Evolutionary conservation across 1,284 basidiomycete species (phyloP).

Genomic region (Ceratobasidium sp.): DNA sequence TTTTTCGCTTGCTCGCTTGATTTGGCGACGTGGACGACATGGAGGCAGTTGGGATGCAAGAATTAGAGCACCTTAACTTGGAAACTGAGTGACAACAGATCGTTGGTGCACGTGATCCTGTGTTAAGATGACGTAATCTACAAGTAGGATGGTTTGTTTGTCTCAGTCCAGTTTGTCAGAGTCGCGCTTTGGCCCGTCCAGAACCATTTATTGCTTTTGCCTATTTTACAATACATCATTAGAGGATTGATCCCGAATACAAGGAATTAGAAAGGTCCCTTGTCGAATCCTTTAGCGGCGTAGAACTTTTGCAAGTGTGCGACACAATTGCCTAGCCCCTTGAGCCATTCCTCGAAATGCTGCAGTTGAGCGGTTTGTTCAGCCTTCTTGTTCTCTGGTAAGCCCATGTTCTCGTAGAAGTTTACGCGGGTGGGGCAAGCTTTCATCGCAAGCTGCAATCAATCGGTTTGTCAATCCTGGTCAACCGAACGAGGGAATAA

Average conservation of each 20-base stretch:
- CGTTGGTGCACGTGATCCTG: conserved; percentile 10
- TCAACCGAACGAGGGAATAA: conserved; percentile 42
- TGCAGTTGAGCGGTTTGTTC: background rate
- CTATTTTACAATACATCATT: too few species aligned
- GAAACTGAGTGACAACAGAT: conserved; percentile 19
- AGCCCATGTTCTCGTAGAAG: conserved; percentile 89
- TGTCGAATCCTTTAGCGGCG: too few species aligned
- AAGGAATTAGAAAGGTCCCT: too few species aligned
- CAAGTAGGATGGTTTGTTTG: background rate
- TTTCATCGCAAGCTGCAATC: conserved; percentile 86
- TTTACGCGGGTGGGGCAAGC: conserved; percentile 91
- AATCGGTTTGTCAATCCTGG: conserved; percentile 22
- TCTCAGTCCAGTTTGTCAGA: too few species aligned
- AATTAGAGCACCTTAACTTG: background rate
- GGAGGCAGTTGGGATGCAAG: background rate
- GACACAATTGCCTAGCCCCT: too few species aligned
- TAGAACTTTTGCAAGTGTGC: too few species aligned
- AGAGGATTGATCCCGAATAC: too few species aligned
- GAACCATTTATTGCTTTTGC: background rate
- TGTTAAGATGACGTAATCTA: conserved; percentile 29
- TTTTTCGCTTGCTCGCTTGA: conserved; percentile 32
- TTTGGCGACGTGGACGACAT: conserved; percentile 29
- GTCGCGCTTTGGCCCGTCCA: too few species aligned
- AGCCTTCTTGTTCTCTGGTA: conserved; percentile 55
- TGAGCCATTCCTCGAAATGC: background rate